Percentiles rank a stretch among this genome's conserved stretches.
Conservation (phyloP, 2,329 filamentous ascomycete genomes). For the Diplodia corticola region DNA sequence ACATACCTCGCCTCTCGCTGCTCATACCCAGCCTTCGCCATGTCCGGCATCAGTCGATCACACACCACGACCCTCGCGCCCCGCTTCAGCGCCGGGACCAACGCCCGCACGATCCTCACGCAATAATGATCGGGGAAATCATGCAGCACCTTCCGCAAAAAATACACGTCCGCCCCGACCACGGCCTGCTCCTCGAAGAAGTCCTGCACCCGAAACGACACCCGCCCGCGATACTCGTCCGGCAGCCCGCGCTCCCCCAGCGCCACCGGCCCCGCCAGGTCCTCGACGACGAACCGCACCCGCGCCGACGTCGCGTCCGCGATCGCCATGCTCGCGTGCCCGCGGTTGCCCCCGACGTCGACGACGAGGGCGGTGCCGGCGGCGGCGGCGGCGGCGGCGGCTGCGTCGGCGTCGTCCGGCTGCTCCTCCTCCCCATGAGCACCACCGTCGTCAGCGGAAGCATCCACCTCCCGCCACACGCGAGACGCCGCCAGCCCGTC, state of each 20-base stretch:
- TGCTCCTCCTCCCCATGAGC: no score
- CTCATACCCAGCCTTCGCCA: constrained; percentile 17
- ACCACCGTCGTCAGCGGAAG: no score
- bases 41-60: constrained; percentile 31
- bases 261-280: constrained; percentile 30
- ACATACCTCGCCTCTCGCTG: neutral
- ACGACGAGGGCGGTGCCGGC: neutral
- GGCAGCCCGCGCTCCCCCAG: constrained; percentile 3
- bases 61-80: constrained; percentile 6
- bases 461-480: neutral
- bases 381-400: no score
- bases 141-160: constrained; percentile 62
- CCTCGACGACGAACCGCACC: constrained; percentile 36
- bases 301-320: constrained; percentile 30
- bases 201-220: constrained; percentile 52
- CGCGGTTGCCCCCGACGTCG: constrained; percentile 19
- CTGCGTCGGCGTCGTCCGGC: neutral
- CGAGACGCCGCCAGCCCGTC: neutral
- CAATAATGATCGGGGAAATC: constrained; percentile 57
- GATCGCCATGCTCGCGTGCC: constrained; percentile 30
- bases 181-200: constrained; percentile 60
- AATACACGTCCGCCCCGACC: constrained; percentile 57
- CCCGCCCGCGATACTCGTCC: constrained; percentile 29
- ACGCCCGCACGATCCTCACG: constrained; percentile 34
- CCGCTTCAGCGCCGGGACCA: constrained; percentile 46